These are phyloP conservation scores for Saccharomyces uvarum DNA, from an alignment of 1,139 yeast genomes.

Conservation along the genomic window DNA sequence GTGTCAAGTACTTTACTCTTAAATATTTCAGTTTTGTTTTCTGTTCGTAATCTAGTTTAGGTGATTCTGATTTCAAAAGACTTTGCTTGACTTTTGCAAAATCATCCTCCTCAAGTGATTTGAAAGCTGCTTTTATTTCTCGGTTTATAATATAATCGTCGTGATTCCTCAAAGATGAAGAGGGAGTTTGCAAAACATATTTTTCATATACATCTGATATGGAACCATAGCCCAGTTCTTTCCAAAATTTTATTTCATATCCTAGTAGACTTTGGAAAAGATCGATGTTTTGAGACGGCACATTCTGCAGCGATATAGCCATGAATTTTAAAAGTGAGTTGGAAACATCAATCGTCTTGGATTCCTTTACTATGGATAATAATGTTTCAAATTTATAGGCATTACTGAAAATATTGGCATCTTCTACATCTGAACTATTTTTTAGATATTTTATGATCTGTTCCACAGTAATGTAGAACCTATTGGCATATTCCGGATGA, in stretches of 20 bases:
- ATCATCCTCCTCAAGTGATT: not conserved
- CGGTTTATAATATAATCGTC: not conserved
- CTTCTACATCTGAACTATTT: slow-evolving; percentile 17
- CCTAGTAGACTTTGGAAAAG: slow-evolving; percentile 7
- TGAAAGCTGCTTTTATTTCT: not conserved
- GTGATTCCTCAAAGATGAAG: not conserved
- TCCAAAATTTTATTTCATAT: slow-evolving; percentile 12
- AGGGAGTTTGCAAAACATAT: not conserved
- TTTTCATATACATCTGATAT: slow-evolving; percentile 9
- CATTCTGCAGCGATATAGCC: slow-evolving; percentile 16
- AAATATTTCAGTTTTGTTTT: slow-evolving; percentile 10
- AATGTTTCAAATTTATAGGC: slow-evolving; percentile 27
- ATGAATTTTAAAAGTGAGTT: slow-evolving; percentile 22
- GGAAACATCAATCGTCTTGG: slow-evolving; percentile 13
- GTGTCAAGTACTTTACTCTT: slow-evolving; percentile 11
- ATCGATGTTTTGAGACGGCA: slow-evolving; percentile 6
- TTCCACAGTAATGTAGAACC: slow-evolving; percentile 39
- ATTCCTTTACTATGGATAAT: slow-evolving; percentile 16
- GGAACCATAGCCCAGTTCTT: slow-evolving; percentile 10
- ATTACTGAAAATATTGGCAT: slow-evolving; percentile 20
- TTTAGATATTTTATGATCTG: slow-evolving; percentile 61
- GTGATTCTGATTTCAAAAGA: slow-evolving; percentile 4
- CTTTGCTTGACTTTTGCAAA: not conserved
- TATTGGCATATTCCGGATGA: slow-evolving; percentile 51
- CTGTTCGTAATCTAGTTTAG: slow-evolving; percentile 13